Conservation (phyloP, 805 yeast genomes). For the Saturnispora dispora region DNA sequence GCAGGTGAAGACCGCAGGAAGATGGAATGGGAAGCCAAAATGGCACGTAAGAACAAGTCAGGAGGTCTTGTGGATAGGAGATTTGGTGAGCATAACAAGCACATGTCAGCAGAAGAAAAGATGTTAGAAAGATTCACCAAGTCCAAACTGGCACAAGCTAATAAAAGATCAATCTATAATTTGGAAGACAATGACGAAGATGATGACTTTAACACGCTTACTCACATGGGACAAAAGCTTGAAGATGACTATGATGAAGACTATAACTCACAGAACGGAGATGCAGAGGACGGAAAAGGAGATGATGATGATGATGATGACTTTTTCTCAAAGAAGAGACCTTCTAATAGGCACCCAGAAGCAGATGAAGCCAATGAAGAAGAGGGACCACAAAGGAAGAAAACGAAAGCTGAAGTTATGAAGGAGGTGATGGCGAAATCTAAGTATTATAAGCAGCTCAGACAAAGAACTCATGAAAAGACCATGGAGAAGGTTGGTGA, state of each 20-base stretch:
- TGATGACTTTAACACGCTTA: constrained; percentile 49
- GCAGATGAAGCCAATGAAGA: constrained; percentile 29
- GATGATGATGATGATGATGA: constrained; percentile 29
- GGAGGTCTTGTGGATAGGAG: constrained; percentile 81
- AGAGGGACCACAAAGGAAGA: constrained; percentile 45
- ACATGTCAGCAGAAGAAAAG: constrained; percentile 77
- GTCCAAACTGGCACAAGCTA: constrained; percentile 60
- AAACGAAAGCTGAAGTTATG: constrained; percentile 80
- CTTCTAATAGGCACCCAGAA: constrained; percentile 10
- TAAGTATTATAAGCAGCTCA: constrained; percentile 64
- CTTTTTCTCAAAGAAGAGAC: constrained; percentile 28
- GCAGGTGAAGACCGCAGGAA: constrained; percentile 56
- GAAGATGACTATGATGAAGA: constrained; percentile 50
- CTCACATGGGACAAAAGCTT: constrained; percentile 41
- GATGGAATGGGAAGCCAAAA: constrained; percentile 55
- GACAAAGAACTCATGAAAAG: constrained; percentile 56
- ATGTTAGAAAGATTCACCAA: constrained; percentile 92
- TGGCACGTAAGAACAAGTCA: constrained; percentile 53
- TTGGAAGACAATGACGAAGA: constrained; percentile 66
- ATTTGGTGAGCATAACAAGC: constrained; percentile 77
- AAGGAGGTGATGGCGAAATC: constrained; percentile 78
- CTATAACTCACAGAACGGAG: constrained; percentile 1
- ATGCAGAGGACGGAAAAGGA: constrained; percentile 21
- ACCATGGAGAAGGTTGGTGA: constrained; percentile 53
- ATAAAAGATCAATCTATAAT: constrained; percentile 57